Evolutionary conservation across 2,329 filamentous ascomycete genomes (phyloP), one percentile per base, ranked within the genome.

Genomic region (Nigrospora osmanthi): DNA sequence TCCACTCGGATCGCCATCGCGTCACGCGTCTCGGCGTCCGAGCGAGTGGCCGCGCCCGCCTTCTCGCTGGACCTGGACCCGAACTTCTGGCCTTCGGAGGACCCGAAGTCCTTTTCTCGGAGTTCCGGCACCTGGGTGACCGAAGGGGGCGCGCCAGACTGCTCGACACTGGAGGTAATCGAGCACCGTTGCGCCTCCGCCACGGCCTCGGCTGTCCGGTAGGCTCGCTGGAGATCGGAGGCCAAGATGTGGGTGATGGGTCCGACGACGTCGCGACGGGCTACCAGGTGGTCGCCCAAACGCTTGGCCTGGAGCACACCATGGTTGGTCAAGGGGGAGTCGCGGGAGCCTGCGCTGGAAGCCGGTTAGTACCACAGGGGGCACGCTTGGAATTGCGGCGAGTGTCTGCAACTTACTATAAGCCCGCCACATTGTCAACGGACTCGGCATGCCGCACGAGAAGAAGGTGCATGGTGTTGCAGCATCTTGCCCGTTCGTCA

Each of bases 401-500:
- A 36, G 35, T 6, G 35, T 11, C 2, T 36, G 35, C 13, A 42
- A 47, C 76, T 57, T 72, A 87, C 84, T 86, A 90, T 48, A 87
- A 66, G 44, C 82, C 78, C 35, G 84, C 85, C 47, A 93, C 84
- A 63, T 95, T 95, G 67, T 95, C 87, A 52, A 94, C 86, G 14
- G 88, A 91, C 69, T 95, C 89, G 58, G 84, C 89, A 72, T 95
- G 89, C 46, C 89, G 83, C 57, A 95, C 80, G 55, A 95, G 75
- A 57, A 89, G 81, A 45, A 95, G 63, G 58, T 73, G 60, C 78
- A 63, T 63, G 19, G 33, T 36, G 17, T 15, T 53, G 31, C 39
- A 38, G 49, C 58, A 61, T 60, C 43, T 43, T 54, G 35, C n/a
- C 10, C 33, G n/a, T 15, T 6, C 14, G 19, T 19, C 36, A 38